Conservation (phyloP, 176 grass and related monocot species). For the Juncus effusus region DNA sequence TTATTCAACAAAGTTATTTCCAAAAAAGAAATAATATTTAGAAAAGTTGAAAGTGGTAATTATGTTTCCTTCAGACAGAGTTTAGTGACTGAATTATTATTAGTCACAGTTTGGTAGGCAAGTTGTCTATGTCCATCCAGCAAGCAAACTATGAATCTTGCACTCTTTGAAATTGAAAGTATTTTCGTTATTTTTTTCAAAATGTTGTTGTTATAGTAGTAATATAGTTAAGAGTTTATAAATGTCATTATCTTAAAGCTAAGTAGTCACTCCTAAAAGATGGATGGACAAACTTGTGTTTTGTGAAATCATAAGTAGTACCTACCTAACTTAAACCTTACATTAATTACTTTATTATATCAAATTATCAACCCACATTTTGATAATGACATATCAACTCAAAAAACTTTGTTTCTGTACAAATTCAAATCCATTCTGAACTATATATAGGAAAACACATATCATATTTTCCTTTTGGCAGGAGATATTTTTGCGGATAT, state of each 20-base stretch:
- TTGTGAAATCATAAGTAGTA: conserved; percentile 16
- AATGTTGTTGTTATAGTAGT: neutral
- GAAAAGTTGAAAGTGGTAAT: no score
- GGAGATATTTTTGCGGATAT: no score
- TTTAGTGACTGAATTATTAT: neutral
- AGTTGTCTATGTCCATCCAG: conserved; percentile 20
- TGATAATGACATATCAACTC: conserved; percentile 20
- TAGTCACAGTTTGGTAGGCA: conserved; percentile 15
- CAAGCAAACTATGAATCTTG: conserved; percentile 14
- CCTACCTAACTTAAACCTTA: conserved; percentile 25
- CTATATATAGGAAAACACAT: neutral
- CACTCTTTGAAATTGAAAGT: neutral
- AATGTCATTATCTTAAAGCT: conserved; percentile 28
- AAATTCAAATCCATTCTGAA: conserved; percentile 21
- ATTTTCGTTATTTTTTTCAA: neutral
- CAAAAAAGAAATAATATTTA: no score
- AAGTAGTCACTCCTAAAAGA: conserved; percentile 25
- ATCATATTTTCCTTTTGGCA: no score
- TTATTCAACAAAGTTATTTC: neutral
- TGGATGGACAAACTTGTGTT: conserved; percentile 11
- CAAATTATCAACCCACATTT: neutral
- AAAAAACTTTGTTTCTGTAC: conserved; percentile 9
- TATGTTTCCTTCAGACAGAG: no score
- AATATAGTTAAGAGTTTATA: conserved; percentile 1
- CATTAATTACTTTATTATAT: conserved; percentile 16